A percentile compares a stretch with the other conserved stretches of the same genome.
Evolutionary conservation across 768 basidiomycete genomes (phyloP).

Genomic region (Lactarius deliciosus): DNA sequence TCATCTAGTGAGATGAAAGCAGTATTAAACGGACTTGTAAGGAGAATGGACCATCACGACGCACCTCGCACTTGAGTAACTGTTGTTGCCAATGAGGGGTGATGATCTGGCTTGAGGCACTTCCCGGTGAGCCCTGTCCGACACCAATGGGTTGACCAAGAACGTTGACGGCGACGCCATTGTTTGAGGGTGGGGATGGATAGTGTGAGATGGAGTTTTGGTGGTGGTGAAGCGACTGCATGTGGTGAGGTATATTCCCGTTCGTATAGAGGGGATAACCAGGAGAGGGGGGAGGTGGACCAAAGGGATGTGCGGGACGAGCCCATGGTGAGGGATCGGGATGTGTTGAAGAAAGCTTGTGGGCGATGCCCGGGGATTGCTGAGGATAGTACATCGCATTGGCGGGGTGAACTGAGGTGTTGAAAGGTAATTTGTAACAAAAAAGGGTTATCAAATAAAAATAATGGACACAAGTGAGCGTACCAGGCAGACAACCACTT

Average conservation of each 20-base stretch:
- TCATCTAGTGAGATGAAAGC: slow-evolving; percentile 50
- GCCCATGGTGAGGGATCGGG: slow-evolving; percentile 77
- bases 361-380: slow-evolving; percentile 77
- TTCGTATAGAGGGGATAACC: slow-evolving; percentile 78
- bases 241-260: slow-evolving; percentile 51
- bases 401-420: slow-evolving; percentile 28
- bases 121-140: slow-evolving; percentile 29
- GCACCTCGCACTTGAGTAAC: slow-evolving; percentile 86
- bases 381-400: slow-evolving; percentile 82
- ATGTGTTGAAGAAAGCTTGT: slow-evolving; percentile 65
- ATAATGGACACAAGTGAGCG: background rate
- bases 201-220: slow-evolving; percentile 80
- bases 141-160: slow-evolving; percentile 29
- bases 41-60: slow-evolving; percentile 36
- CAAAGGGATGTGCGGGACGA: slow-evolving; percentile 56
- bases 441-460: slow-evolving; percentile 3
- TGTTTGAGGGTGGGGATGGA: slow-evolving; percentile 67
- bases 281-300: slow-evolving; percentile 61
- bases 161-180: slow-evolving; percentile 27
- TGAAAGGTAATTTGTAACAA: slow-evolving; percentile 27
- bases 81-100: slow-evolving; percentile 92
- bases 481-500: slow-evolving; percentile 12
- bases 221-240: slow-evolving; percentile 60
- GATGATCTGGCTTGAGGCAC: slow-evolving; percentile 57
- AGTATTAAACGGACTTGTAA: background rate